Conservation (phyloP, 2,329 filamentous ascomycete species). For the Pseudogymnoascus sp. region DNA sequence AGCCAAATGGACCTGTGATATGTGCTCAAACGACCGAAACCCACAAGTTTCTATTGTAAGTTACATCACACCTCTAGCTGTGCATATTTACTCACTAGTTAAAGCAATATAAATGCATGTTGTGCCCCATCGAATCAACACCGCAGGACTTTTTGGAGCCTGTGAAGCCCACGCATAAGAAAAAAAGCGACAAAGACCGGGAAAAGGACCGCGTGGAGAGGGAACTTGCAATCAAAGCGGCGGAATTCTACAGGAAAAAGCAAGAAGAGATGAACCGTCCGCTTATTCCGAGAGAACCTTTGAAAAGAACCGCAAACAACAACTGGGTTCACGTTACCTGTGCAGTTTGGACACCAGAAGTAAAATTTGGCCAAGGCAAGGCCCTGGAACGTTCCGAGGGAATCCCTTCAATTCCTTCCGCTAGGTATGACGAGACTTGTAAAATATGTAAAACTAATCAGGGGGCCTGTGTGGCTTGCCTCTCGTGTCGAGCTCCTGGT, state of each 20-base stretch:
- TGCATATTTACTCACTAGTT: constrained; percentile 25
- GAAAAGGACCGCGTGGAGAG: constrained; percentile 83
- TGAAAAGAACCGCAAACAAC: constrained; percentile 91
- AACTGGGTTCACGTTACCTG: constrained; percentile 98
- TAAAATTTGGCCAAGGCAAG: constrained; percentile 82
- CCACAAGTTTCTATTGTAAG: constrained; percentile 84
- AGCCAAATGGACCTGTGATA: constrained; percentile 89
- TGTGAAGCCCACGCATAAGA: constrained; percentile 70
- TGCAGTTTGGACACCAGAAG: constrained; percentile 83
- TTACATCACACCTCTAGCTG: constrained; percentile 18
- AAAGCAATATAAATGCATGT: constrained; percentile 81
- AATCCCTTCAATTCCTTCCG: constrained; percentile 70
- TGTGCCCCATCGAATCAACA: constrained; percentile 78
- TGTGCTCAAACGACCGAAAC: constrained; percentile 89
- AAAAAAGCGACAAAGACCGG: constrained; percentile 86
- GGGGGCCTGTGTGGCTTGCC: constrained; percentile 78
- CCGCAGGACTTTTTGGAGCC: constrained; percentile 79
- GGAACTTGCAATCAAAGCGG: constrained; percentile 71
- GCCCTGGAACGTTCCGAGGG: constrained; percentile 82
- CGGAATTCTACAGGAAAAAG: constrained; percentile 72
- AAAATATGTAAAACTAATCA: constrained; percentile 69
- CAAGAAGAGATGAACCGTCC: constrained; percentile 82
- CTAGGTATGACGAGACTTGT: constrained; percentile 70
- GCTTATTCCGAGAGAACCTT: constrained; percentile 73
- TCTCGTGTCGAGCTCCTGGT: constrained; percentile 55